A percentile compares a stretch with the other conserved stretches of the same genome.
Conservation (phyloP, 106 monocot species). For the Acorus gramineus region DNA sequence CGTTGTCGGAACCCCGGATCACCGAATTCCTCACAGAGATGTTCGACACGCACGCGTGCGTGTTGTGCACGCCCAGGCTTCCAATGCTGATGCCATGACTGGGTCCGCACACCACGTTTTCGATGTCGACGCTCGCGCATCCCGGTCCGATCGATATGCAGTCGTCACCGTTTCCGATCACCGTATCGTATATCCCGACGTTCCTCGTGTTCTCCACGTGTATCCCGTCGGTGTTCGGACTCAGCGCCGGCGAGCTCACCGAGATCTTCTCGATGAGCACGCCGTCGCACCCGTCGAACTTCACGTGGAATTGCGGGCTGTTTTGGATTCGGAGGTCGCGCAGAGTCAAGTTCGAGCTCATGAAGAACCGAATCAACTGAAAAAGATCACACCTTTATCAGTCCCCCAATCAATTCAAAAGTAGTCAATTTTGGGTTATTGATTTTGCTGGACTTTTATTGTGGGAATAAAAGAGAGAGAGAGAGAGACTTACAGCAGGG, state of each 20-base stretch:
- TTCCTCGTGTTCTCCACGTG: constrained; percentile 77
- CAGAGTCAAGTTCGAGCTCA: constrained; percentile 58
- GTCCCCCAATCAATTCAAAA: not conserved
- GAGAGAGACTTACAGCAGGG: constrained; percentile 49
- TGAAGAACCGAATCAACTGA: constrained; percentile 90
- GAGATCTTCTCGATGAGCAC: constrained; percentile 75
- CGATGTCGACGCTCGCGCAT: constrained; percentile 55
- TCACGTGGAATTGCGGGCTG: constrained; percentile 90
- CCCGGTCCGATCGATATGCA: constrained; percentile 95
- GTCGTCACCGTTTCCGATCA: constrained; percentile 88
- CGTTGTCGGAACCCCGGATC: constrained; percentile 84
- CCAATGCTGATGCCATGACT: constrained; percentile 99
- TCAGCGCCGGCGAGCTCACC: constrained; percentile 69
- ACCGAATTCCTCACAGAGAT: constrained; percentile 56
- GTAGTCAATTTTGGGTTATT: not conserved
- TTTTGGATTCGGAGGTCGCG: constrained; percentile 65
- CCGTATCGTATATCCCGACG: constrained; percentile 71
- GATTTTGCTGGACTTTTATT: not conserved
- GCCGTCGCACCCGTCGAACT: constrained; percentile 72
- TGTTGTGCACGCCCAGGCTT: constrained; percentile 82
- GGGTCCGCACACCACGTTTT: constrained; percentile 81
- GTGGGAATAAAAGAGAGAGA: not conserved
- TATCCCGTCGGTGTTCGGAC: constrained; percentile 94
- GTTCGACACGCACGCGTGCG: constrained; percentile 85
- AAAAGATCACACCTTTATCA: not conserved